Evolutionary conservation across 768 basidiomycete species (phyloP).

Genomic region (Rhizopogon rudus): DNA sequence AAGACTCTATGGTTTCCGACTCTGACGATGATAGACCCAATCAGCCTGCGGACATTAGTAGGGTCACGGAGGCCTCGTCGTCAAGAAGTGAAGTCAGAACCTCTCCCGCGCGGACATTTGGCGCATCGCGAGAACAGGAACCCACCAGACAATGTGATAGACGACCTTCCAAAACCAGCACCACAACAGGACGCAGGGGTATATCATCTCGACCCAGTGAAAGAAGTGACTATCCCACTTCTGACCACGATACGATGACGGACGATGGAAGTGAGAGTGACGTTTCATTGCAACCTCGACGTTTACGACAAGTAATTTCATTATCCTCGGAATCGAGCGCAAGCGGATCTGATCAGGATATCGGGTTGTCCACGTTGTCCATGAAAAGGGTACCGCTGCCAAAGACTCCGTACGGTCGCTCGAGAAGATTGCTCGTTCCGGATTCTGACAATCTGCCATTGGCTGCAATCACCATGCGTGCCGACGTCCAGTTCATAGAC

Average conservation of each 20-base stretch:
- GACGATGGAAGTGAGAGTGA: background rate
- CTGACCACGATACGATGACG: no score
- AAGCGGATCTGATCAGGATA: background rate
- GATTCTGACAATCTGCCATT: constrained; percentile 27
- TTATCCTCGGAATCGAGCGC: background rate
- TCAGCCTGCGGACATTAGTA: background rate
- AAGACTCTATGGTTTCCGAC: background rate
- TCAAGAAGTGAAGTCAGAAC: background rate
- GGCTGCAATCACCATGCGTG: constrained; percentile 41
- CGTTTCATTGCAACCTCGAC: background rate
- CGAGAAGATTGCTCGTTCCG: constrained; percentile 28
- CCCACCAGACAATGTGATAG: background rate
- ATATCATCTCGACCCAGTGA: background rate
- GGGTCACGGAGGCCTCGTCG: background rate
- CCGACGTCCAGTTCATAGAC: constrained; percentile 40
- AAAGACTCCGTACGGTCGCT: constrained; percentile 25
- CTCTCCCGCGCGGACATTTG: background rate
- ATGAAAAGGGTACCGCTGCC: constrained; percentile 27
- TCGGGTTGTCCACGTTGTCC: background rate
- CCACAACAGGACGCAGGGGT: background rate
- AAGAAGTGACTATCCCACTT: background rate
- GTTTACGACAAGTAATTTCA: background rate
- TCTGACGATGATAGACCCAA: background rate
- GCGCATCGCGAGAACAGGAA: background rate
- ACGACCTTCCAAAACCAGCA: background rate